A percentile compares a stretch with the other conserved stretches of the same genome.
phyloP scores from a whole-genome alignment of 768 basidiomycete genomes.

The Calocera viscosa region DNA sequence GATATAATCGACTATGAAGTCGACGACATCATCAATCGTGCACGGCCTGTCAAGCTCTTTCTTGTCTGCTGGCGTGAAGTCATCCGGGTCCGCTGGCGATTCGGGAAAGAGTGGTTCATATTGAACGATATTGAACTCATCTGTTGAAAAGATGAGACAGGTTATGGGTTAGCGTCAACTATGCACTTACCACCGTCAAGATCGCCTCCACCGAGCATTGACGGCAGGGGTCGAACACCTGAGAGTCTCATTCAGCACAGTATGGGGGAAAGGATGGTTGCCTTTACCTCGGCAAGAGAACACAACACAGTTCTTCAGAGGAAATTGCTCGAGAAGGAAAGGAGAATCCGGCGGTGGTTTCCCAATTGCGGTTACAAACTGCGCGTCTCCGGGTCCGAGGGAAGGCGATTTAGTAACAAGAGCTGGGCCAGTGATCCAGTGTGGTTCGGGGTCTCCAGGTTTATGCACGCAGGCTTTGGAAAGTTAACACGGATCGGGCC shows the following conservation, averaged over 20 bases:
- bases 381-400: slow-evolving; percentile 12
- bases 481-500: background rate
- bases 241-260: slow-evolving; percentile 16
- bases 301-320: slow-evolving; percentile 31
- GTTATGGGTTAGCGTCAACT: background rate
- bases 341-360: slow-evolving; percentile 42
- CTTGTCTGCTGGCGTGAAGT: slow-evolving; percentile 18
- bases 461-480: background rate
- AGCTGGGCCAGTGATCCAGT: background rate
- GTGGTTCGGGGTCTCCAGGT: background rate
- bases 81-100: slow-evolving; percentile 4
- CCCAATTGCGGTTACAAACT: slow-evolving; percentile 42
- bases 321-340: slow-evolving; percentile 36
- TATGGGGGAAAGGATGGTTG: background rate
- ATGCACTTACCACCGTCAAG: slow-evolving; percentile 37
- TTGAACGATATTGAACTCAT: slow-evolving; percentile 40
- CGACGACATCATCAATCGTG: slow-evolving; percentile 51
- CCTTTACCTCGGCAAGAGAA: slow-evolving; percentile 45
- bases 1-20: slow-evolving; percentile 60
- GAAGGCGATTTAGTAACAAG: background rate
- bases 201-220: slow-evolving; percentile 56
- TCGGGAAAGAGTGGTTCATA: slow-evolving; percentile 22
- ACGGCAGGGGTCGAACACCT: slow-evolving; percentile 50
- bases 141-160: slow-evolving; percentile 18
- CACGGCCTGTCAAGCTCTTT: slow-evolving; percentile 33